Conservation (phyloP, 1,139 yeast genomes). For the Geotrichum carabidarum region DNA sequence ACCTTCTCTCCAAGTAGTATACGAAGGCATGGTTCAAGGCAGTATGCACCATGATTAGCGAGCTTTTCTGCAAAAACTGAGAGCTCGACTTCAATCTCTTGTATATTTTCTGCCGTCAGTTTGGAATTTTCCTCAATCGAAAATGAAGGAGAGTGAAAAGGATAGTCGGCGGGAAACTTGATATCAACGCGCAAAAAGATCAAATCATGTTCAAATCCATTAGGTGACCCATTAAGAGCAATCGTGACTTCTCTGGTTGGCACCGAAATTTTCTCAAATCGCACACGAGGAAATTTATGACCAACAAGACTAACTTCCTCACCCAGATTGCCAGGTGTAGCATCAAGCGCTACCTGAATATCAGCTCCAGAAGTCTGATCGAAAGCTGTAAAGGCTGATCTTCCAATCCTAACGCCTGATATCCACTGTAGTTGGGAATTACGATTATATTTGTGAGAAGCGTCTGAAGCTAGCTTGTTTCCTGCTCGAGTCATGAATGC, state of each 20-base stretch:
- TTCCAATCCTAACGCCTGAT: slow-evolving; percentile 80
- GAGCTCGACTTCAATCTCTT: slow-evolving; percentile 49
- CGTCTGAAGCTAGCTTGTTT: slow-evolving; percentile 24
- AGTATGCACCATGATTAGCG: slow-evolving; percentile 55
- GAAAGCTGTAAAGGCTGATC: slow-evolving; percentile 42
- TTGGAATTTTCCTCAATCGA: slow-evolving; percentile 76
- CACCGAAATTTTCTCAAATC: slow-evolving; percentile 82
- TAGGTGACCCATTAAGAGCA: slow-evolving; percentile 67
- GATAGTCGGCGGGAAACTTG: slow-evolving; percentile 67
- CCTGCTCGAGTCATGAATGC: slow-evolving; percentile 20
- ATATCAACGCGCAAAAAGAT: slow-evolving; percentile 67
- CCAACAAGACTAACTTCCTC: slow-evolving; percentile 90
- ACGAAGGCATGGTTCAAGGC: slow-evolving; percentile 76
- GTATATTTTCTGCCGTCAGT: slow-evolving; percentile 45
- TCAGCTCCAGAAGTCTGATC: slow-evolving; percentile 24
- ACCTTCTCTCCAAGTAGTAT: slow-evolving; percentile 78
- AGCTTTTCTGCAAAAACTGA: slow-evolving; percentile 54
- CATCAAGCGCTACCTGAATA: slow-evolving; percentile 28
- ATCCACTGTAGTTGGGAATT: slow-evolving; percentile 75
- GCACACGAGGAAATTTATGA: slow-evolving; percentile 79
- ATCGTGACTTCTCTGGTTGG: slow-evolving; percentile 75
- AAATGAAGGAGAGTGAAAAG: slow-evolving; percentile 56
- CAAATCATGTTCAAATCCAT: slow-evolving; percentile 46
- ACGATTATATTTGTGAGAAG: slow-evolving; percentile 22
- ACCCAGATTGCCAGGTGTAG: slow-evolving; percentile 65